phyloP scores from a whole-genome alignment of 345 rosid genomes.

The Eutrema japonicum region DNA sequence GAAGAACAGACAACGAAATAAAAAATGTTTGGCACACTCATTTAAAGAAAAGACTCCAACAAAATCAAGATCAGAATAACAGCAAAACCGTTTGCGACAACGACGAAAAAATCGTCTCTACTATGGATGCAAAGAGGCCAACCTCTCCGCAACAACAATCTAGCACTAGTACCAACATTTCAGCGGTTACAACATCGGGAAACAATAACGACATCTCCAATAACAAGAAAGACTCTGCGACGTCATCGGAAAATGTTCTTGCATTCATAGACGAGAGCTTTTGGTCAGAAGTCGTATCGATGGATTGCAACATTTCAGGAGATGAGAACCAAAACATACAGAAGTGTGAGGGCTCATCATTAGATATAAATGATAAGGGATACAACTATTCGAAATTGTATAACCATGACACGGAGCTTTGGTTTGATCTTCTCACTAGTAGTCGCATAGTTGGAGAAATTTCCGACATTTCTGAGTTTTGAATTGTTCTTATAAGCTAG shows the following conservation, averaged over 20 bases:
- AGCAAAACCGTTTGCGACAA: background rate
- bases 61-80: slow-evolving; percentile 25
- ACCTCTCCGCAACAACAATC: slow-evolving; percentile 39
- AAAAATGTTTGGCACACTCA: slow-evolving; percentile 57
- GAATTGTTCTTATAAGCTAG: slow-evolving; percentile 15
- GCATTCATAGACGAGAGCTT: slow-evolving; percentile 42
- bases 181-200: slow-evolving; percentile 38
- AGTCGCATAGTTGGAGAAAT: slow-evolving; percentile 20
- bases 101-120: background rate
- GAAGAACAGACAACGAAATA: slow-evolving; percentile 62
- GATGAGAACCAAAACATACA: slow-evolving; percentile 25
- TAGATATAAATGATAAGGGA: slow-evolving; percentile 19
- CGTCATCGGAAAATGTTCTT: slow-evolving; percentile 31
- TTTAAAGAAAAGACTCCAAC: slow-evolving; percentile 46
- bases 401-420: slow-evolving; percentile 38
- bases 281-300: slow-evolving; percentile 42
- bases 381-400: slow-evolving; percentile 18
- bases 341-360: slow-evolving; percentile 27
- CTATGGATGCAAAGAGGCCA: slow-evolving; percentile 6
- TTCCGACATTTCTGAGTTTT: slow-evolving; percentile 33
- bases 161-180: slow-evolving; percentile 28
- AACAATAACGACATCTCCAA: slow-evolving; percentile 32
- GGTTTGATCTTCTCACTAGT: slow-evolving; percentile 39
- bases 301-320: slow-evolving; percentile 28
- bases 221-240: slow-evolving; percentile 37